These are phyloP conservation scores for Schizosaccharomyces cryophilus DNA, from an alignment of 805 yeast genomes.

Conservation along the genomic window DNA sequence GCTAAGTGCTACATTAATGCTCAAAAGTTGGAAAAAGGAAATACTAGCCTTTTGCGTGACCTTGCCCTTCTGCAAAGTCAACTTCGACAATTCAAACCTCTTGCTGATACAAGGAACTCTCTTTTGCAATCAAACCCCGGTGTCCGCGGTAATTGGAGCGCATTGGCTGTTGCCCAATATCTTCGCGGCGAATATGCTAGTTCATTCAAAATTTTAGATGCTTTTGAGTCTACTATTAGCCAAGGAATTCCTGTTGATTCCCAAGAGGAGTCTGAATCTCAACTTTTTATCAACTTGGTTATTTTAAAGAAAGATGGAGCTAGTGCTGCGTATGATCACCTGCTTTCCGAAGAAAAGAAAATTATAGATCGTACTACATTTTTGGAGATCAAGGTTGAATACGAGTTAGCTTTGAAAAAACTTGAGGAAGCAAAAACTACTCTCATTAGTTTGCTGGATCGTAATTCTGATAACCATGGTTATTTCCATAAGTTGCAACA, in stretches of 20 bases:
- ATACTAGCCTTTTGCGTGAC: constrained; percentile 60
- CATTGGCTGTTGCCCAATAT: constrained; percentile 64
- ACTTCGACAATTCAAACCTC: constrained; percentile 40
- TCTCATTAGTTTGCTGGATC: constrained; percentile 44
- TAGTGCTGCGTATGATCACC: constrained; percentile 4
- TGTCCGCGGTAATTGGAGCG: constrained; percentile 75
- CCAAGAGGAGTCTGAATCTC: not conserved
- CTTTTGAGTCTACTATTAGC: constrained; percentile 50
- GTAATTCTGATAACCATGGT: constrained; percentile 58
- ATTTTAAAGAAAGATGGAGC: not conserved
- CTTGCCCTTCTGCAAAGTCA: constrained; percentile 60
- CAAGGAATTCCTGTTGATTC: constrained; percentile 3
- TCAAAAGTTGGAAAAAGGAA: constrained; percentile 49
- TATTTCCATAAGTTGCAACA: constrained; percentile 48
- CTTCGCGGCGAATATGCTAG: constrained; percentile 39
- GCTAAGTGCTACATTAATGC: constrained; percentile 56
- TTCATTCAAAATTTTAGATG: constrained; percentile 46
- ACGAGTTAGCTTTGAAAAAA: constrained; percentile 32
- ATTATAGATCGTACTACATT: constrained; percentile 27
- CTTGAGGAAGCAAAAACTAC: constrained; percentile 39
- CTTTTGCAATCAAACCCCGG: constrained; percentile 56
- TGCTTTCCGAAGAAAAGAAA: constrained; percentile 25
- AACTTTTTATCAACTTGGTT: not conserved
- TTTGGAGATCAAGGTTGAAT: constrained; percentile 35
- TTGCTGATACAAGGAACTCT: constrained; percentile 34